phyloP scores from a whole-genome alignment of 495 filamentous ascomycete species.

The Pyronema domesticum region DNA sequence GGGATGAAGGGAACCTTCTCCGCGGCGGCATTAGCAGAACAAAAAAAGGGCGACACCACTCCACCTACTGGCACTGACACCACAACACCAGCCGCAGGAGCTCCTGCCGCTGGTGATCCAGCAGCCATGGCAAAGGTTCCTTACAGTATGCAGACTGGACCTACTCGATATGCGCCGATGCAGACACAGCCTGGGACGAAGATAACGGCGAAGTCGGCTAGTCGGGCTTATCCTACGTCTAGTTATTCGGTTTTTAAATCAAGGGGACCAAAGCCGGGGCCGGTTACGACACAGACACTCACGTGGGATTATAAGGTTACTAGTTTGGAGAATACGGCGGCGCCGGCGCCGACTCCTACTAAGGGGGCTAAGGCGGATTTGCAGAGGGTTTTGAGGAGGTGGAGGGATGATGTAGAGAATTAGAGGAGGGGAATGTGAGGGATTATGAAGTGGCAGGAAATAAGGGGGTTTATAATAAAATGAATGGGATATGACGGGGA shows the following conservation, averaged over 20 bases:
- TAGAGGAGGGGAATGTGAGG: no score
- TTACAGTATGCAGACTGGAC: conserved; percentile 45
- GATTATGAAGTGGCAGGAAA: no score
- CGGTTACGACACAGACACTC: conserved; percentile 44
- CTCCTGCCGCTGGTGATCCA: not conserved
- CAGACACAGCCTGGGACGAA: conserved; percentile 45
- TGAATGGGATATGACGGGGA: no score
- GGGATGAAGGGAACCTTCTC: conserved; percentile 51
- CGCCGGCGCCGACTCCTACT: conserved; percentile 31
- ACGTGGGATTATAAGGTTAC: conserved; percentile 36
- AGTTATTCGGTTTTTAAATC: conserved; percentile 40
- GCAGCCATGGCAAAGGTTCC: conserved; percentile 28
- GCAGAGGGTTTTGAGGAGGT: conserved; percentile 39
- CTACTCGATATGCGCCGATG: conserved; percentile 56
- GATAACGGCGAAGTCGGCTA: conserved; percentile 38
- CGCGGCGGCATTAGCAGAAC: conserved; percentile 28
- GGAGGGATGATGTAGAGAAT: conserved; percentile 32
- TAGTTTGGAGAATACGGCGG: conserved; percentile 43
- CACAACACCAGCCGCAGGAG: not conserved
- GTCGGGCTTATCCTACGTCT: conserved; percentile 43
- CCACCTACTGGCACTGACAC: conserved; percentile 30
- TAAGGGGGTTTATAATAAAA: no score
- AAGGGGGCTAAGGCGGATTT: conserved; percentile 30
- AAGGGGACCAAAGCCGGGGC: conserved; percentile 36
- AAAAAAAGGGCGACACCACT: conserved; percentile 29